Percentiles rank a stretch among this genome's conserved stretches.
phyloP scores from a whole-genome alignment of 2,329 filamentous ascomycete species.

The Trichoderma breve region DNA sequence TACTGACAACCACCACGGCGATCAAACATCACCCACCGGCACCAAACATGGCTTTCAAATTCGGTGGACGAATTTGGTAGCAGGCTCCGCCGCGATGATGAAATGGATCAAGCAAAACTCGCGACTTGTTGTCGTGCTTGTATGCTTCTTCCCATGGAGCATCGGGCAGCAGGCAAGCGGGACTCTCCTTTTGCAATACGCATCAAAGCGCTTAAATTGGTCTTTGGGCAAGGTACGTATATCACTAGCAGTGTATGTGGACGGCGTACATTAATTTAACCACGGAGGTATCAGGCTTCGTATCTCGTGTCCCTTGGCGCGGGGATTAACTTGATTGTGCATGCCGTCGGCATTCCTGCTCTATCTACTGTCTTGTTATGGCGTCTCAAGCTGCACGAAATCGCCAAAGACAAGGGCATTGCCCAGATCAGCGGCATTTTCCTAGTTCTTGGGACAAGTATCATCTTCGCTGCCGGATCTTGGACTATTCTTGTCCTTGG shows the following conservation, averaged over 20 bases:
- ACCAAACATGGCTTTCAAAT: neutral
- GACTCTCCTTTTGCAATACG: neutral
- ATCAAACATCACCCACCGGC: neutral
- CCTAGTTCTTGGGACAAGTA: neutral
- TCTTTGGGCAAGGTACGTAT: neutral
- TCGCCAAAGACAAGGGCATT: neutral
- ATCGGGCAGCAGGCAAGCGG: neutral
- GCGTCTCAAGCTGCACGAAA: neutral
- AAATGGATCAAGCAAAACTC: neutral
- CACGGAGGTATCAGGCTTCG: neutral
- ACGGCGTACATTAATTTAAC: neutral
- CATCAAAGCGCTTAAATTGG: neutral
- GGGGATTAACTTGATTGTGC: neutral
- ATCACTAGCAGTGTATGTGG: neutral
- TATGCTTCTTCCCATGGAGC: neutral
- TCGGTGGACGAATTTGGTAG: neutral
- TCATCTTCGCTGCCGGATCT: neutral
- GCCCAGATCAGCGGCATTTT: neutral
- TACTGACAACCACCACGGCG: neutral
- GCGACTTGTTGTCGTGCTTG: neutral
- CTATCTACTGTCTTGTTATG: neutral
- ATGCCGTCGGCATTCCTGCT: neutral
- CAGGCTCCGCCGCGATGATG: neutral
- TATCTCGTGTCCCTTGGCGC: neutral
- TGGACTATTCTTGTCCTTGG: neutral